Conservation (phyloP, 169 alveolate genomes). For the Eimeria acervulina region DNA sequence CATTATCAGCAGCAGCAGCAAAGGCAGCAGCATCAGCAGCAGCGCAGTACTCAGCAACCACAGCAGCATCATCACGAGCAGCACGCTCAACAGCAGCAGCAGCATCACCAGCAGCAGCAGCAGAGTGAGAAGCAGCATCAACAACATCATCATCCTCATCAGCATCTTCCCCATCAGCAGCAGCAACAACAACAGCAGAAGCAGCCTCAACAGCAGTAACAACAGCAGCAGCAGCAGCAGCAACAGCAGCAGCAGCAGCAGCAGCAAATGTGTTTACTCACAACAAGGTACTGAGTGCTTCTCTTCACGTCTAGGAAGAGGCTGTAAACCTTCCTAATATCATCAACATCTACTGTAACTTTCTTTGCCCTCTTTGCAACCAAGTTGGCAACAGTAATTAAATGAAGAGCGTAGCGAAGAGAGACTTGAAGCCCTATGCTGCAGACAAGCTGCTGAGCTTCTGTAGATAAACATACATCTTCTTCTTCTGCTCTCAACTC, state of each 20-base stretch:
- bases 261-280: no score
- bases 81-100: background rate
- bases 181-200: background rate
- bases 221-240: background rate
- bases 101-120: no score
- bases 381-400: constrained; percentile 85
- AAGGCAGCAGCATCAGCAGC: no score
- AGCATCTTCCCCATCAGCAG: no score
- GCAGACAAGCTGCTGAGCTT: constrained; percentile 96
- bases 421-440: constrained; percentile 97
- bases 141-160: background rate
- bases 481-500: constrained; percentile 98
- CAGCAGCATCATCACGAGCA: background rate
- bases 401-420: constrained; percentile 95
- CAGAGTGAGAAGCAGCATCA: background rate
- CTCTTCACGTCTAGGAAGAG: constrained; percentile 98
- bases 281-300: constrained; percentile 96
- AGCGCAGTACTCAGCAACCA: background rate
- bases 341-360: constrained; percentile 95
- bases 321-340: constrained; percentile 97
- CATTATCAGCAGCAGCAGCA: background rate
- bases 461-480: constrained; percentile 98
- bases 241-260: background rate
- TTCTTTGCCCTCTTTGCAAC: constrained; percentile 93
- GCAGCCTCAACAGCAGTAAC: no score